These are phyloP conservation scores for Geopyxis carbonaria DNA, from an alignment of 495 filamentous ascomycete genomes.

Conservation along the genomic window DNA sequence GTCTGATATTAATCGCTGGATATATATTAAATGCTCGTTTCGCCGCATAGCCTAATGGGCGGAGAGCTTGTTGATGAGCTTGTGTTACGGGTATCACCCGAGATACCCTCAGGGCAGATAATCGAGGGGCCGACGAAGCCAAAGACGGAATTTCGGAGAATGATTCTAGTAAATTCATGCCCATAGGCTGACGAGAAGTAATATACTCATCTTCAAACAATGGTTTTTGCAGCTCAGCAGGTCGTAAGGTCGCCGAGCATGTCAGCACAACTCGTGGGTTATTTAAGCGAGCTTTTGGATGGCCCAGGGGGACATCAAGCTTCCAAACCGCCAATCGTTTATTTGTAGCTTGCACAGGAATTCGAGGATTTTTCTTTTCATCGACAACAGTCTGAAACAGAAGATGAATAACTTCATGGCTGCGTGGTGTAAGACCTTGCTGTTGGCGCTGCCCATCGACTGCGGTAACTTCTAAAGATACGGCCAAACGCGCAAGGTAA, in stretches of 20 bases:
- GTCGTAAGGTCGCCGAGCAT: conserved; percentile 50
- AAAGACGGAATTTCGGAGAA: conserved; percentile 53
- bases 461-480: conserved; percentile 24
- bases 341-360: conserved; percentile 35
- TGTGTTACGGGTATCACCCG: conserved; percentile 52
- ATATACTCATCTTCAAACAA: conserved; percentile 53
- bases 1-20: conserved; percentile 66
- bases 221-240: conserved; percentile 34
- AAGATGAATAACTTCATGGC: conserved; percentile 26
- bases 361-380: conserved; percentile 20
- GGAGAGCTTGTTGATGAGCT: conserved; percentile 40
- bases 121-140: conserved; percentile 46
- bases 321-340: conserved; percentile 68
- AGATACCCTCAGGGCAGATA: conserved; percentile 65
- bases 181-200: conserved; percentile 53
- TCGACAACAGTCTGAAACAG: conserved; percentile 31
- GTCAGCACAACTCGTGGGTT: conserved; percentile 61
- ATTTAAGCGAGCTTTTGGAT: conserved; percentile 63
- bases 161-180: conserved; percentile 65
- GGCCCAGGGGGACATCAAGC: conserved; percentile 52
- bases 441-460: conserved; percentile 19
- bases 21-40: conserved; percentile 52
- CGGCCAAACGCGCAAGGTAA: conserved; percentile 21
- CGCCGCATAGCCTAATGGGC: conserved; percentile 43
- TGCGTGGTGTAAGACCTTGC: conserved; percentile 6